phyloP scores from a whole-genome alignment of 176 grass and related monocot genomes.

The Cenchrus americanus region DNA sequence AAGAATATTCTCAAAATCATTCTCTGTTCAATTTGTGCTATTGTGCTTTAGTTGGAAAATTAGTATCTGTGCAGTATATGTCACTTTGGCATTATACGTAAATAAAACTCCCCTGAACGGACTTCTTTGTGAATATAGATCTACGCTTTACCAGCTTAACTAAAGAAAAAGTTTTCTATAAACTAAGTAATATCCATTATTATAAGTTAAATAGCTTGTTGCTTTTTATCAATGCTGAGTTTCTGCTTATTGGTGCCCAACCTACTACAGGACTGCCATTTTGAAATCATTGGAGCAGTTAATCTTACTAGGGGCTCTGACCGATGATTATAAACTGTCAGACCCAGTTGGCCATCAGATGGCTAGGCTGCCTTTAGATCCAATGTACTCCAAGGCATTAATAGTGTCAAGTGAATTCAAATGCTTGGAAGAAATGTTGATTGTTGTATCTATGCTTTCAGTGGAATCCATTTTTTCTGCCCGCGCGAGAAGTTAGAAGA shows the following conservation, averaged over 20 bases:
- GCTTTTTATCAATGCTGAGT: slow-evolving; percentile 4
- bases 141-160: background rate
- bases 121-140: slow-evolving; percentile 4
- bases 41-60: slow-evolving; percentile 2
- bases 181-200: slow-evolving; percentile 6
- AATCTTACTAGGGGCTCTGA: slow-evolving; percentile 78
- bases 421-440: slow-evolving; percentile 98
- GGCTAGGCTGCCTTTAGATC: slow-evolving; percentile 92
- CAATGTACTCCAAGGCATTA: slow-evolving; percentile 91
- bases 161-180: background rate
- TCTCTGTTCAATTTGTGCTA: background rate
- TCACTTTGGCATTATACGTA: slow-evolving; percentile 1
- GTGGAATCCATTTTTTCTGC: slow-evolving; percentile 95
- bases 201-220: slow-evolving; percentile 2
- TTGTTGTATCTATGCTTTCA: slow-evolving; percentile 97
- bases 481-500: slow-evolving; percentile 89
- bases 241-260: slow-evolving; percentile 33
- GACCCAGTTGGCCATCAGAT: slow-evolving; percentile 84
- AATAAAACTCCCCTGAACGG: background rate
- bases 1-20: background rate
- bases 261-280: slow-evolving; percentile 69
- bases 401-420: slow-evolving; percentile 79
- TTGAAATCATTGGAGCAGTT: slow-evolving; percentile 95
- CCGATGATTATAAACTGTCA: slow-evolving; percentile 87
- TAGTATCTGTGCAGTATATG: background rate